Percentiles rank a stretch among this genome's conserved stretches.
These are phyloP conservation scores for Schoenoplectus triqueter DNA, from an alignment of 202 grass and related monocot genomes.

Conservation along the genomic window DNA sequence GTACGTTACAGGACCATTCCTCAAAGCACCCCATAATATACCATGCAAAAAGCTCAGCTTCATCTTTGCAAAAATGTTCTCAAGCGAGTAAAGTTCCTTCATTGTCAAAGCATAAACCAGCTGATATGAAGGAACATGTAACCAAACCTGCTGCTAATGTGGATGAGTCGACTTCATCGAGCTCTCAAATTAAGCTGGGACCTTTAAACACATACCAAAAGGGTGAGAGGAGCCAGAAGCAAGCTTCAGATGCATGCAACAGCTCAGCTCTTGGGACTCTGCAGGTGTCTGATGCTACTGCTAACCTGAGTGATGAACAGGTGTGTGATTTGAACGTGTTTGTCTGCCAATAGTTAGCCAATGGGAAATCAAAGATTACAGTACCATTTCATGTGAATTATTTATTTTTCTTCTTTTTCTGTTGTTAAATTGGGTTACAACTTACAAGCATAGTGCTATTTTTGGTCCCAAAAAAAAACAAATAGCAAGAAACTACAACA, in stretches of 20 bases:
- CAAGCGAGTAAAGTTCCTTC: constrained; percentile 56
- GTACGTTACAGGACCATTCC: constrained; percentile 46
- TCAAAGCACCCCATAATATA: constrained; percentile 62
- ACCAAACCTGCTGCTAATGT: constrained; percentile 51
- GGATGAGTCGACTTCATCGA: constrained; percentile 50
- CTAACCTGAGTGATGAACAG: constrained; percentile 94
- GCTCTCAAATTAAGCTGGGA: constrained; percentile 60
- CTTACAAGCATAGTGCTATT: too few relatives aligned
- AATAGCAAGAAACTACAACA: constrained; percentile 3
- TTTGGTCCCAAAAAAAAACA: not conserved
- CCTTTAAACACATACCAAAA: constrained; percentile 66
- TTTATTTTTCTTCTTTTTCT: not conserved
- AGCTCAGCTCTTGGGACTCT: constrained; percentile 51
- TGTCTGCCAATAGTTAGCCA: constrained; percentile 21
- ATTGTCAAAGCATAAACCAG: constrained; percentile 52
- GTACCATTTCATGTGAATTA: constrained; percentile 26
- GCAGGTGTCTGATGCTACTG: constrained; percentile 51
- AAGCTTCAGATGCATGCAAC: constrained; percentile 53
- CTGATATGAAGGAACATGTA: constrained; percentile 62
- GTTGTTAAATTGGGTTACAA: constrained; percentile 21
- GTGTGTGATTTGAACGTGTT: constrained; percentile 43
- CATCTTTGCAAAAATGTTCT: constrained; percentile 60
- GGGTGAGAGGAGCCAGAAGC: constrained; percentile 63
- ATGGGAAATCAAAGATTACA: constrained; percentile 12
- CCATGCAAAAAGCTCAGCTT: constrained; percentile 52